A percentile compares a stretch with the other conserved stretches of the same genome.
phyloP scores from a whole-genome alignment of 169 alveolate genomes.

The Plasmodium relictum region DNA sequence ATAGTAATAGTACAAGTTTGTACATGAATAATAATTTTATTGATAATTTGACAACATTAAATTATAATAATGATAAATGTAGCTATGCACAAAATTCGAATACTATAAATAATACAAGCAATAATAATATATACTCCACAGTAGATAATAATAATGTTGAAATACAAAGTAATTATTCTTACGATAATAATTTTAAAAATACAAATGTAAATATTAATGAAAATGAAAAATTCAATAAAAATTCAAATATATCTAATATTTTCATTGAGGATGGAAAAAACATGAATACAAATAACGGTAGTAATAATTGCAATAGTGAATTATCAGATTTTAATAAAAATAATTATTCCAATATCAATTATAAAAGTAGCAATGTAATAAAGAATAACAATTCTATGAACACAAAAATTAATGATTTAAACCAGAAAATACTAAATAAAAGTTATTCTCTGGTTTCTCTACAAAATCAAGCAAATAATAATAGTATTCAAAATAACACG shows the following conservation, averaged over 20 bases:
- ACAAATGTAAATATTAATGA: neutral
- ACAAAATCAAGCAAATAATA: neutral
- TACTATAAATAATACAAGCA: conserved; percentile 1
- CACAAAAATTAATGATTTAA: neutral
- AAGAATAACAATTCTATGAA: neutral
- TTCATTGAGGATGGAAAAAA: neutral
- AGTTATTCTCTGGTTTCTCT: neutral
- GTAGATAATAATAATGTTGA: conserved; percentile 3
- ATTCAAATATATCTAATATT: neutral
- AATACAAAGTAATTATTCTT: neutral
- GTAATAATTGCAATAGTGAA: neutral
- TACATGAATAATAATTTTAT: no score
- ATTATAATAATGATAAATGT: no score
- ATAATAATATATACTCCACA: neutral
- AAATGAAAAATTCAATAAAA: neutral
- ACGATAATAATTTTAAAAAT: conserved; percentile 16
- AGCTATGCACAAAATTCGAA: neutral
- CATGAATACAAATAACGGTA: neutral
- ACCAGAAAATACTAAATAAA: neutral
- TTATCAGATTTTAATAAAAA: conserved; percentile 1
- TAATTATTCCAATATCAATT: conserved; percentile 1
- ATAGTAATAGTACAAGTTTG: no score
- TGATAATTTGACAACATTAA: no score
- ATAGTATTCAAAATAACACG: neutral
- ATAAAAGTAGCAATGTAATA: neutral